Percentiles rank a stretch among this genome's conserved stretches.
phyloP scores from a whole-genome alignment of 2,329 filamentous ascomycete genomes.

The Fusarium tricinctum region DNA sequence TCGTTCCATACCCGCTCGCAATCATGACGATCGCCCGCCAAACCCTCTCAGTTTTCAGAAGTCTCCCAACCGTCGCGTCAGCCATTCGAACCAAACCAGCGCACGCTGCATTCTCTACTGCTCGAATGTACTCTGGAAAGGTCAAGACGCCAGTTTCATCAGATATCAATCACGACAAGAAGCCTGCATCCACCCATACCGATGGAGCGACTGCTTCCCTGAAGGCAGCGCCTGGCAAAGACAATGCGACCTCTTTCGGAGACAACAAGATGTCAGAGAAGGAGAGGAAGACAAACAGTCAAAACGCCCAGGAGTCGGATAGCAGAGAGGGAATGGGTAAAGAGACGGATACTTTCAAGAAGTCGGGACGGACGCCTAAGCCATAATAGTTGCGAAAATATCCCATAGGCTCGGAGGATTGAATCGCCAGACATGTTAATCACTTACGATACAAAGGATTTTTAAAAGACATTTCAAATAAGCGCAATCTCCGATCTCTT shows the following conservation, averaged over 20 bases:
- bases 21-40: conserved; percentile 19
- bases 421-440: accelerated
- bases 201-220: conserved; percentile 33
- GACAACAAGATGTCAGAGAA: conserved; percentile 16
- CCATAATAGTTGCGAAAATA: neutral
- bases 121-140: conserved; percentile 26
- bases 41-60: neutral
- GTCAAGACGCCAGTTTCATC: conserved; percentile 16
- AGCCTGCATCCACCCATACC: conserved; percentile 2
- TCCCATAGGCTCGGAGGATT: too few species aligned
- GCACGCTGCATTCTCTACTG: neutral
- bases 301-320: conserved; percentile 29
- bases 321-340: conserved; percentile 12
- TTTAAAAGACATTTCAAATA: neutral
- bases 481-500: neutral
- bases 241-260: conserved; percentile 17
- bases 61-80: neutral
- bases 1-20: accelerated
- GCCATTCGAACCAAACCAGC: neutral
- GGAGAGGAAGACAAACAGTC: conserved; percentile 19
- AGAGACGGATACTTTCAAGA: conserved; percentile 10
- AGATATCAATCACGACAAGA: conserved; percentile 18
- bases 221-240: conserved; percentile 21
- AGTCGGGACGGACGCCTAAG: conserved; percentile 27
- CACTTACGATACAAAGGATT: neutral